These are phyloP conservation scores for Phytophthora megakarya DNA, from an alignment of 352 stramenopile genomes.

Conservation along the genomic window DNA sequence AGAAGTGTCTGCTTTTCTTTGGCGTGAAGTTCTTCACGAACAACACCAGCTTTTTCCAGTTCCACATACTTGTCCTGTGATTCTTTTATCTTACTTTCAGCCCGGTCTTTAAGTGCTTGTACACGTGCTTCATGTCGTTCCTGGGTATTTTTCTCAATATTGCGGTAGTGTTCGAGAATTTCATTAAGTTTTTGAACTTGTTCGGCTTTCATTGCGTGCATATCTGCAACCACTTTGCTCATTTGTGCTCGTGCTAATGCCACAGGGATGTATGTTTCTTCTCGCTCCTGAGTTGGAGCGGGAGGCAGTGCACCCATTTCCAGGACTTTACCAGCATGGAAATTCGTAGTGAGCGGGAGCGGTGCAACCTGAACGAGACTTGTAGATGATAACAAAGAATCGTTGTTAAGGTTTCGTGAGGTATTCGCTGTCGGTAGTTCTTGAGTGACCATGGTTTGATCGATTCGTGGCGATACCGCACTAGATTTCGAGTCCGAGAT, in stretches of 20 bases:
- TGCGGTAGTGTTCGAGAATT: constrained; percentile 61
- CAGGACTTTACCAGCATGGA: constrained; percentile 56
- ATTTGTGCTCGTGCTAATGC: constrained; percentile 63
- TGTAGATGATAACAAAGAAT: not conserved
- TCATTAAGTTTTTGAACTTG: constrained; percentile 51
- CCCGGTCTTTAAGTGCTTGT: constrained; percentile 44
- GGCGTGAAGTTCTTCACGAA: constrained; percentile 23
- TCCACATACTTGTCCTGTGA: constrained; percentile 33
- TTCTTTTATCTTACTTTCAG: constrained; percentile 36
- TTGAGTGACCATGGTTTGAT: not conserved
- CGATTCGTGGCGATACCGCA: not conserved
- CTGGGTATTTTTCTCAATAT: constrained; percentile 63
- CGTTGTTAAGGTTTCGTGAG: not conserved
- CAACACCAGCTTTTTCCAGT: constrained; percentile 33
- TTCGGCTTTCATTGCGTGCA: constrained; percentile 78
- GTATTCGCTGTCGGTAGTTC: not conserved
- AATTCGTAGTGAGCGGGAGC: constrained; percentile 41
- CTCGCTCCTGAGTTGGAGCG: constrained; percentile 28
- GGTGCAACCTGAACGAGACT: constrained; percentile 34
- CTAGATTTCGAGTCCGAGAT: constrained; percentile 1
- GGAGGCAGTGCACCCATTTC: constrained; percentile 10
- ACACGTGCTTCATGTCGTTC: constrained; percentile 63
- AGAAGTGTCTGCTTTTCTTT: constrained; percentile 19
- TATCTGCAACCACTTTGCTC: constrained; percentile 71
- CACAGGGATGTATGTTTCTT: constrained; percentile 79